These are phyloP conservation scores for Thalassiosira sp. DNA, from an alignment of 352 stramenopile species.

Conservation along the genomic window DNA sequence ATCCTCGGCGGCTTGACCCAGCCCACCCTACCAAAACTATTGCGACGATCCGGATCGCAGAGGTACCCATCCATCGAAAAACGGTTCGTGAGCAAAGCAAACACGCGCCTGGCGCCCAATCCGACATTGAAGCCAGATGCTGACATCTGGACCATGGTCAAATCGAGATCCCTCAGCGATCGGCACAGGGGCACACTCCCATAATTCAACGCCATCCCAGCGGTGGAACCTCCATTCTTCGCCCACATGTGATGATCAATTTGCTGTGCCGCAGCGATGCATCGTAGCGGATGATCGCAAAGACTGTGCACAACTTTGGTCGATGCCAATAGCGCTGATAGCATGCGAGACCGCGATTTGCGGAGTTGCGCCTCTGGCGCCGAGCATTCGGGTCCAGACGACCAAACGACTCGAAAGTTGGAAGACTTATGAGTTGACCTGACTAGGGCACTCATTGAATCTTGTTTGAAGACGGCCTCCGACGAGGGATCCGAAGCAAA, in stretches of 20 bases:
- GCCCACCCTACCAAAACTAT: constrained; percentile 40
- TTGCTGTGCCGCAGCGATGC: constrained; percentile 79
- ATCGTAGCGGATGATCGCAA: constrained; percentile 82
- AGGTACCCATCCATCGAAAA: constrained; percentile 84
- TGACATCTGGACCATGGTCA: constrained; percentile 81
- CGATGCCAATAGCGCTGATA: constrained; percentile 74
- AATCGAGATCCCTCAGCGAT: constrained; percentile 82
- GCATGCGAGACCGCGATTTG: constrained; percentile 56
- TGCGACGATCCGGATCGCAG: constrained; percentile 73
- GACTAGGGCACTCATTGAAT: constrained; percentile 72
- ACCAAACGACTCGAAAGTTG: constrained; percentile 83
- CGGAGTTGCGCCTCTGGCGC: constrained; percentile 69
- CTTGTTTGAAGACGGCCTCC: constrained; percentile 42
- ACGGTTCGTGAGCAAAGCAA: constrained; percentile 71
- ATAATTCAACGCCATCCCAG: constrained; percentile 84
- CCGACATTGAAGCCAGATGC: constrained; percentile 77
- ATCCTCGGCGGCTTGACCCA: constrained; percentile 80
- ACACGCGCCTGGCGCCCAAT: constrained; percentile 76
- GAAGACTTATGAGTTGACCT: constrained; percentile 67
- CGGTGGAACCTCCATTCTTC: constrained; percentile 75
- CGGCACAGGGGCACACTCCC: constrained; percentile 78
- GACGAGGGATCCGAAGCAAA: constrained; percentile 32
- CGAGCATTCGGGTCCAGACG: constrained; percentile 74
- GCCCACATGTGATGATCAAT: constrained; percentile 84
- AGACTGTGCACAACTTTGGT: constrained; percentile 83